These are phyloP conservation scores for Venturia pyrina DNA, from an alignment of 2,329 filamentous ascomycete species.

Conservation along the genomic window DNA sequence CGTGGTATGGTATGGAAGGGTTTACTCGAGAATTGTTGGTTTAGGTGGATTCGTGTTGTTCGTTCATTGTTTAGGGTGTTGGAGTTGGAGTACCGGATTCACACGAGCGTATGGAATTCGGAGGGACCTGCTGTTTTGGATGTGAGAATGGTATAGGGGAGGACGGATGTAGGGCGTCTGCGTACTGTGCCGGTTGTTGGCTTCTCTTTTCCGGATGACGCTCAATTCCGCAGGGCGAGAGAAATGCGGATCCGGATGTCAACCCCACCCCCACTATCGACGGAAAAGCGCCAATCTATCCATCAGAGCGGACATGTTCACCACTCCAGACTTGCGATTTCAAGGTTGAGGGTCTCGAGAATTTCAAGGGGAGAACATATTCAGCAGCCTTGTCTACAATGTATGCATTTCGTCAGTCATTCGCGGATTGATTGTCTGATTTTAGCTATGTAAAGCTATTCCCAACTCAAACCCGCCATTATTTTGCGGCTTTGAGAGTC, in stretches of 20 bases:
- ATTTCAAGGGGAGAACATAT: too few species aligned
- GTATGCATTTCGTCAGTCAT: too few species aligned
- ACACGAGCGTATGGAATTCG: neutral
- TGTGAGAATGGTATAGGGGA: too few species aligned
- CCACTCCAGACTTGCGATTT: too few species aligned
- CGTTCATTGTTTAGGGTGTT: too few species aligned
- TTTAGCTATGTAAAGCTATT: neutral
- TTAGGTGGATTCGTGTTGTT: too few species aligned
- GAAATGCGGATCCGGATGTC: neutral
- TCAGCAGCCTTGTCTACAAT: too few species aligned
- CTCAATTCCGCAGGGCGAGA: neutral
- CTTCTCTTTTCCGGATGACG: neutral
- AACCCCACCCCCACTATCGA: neutral
- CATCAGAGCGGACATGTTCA: neutral
- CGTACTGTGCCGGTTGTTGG: neutral
- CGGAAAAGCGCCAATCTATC: neutral
- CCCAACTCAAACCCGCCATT: too few species aligned
- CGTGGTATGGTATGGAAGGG: too few species aligned
- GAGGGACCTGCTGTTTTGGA: neutral
- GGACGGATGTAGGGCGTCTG: neutral
- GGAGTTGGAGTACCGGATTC: neutral
- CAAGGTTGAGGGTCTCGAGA: too few species aligned
- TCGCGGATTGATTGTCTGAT: too few species aligned
- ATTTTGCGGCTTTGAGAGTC: constrained; percentile 14
- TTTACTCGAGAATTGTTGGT: too few species aligned